phyloP scores from a whole-genome alignment of 2,329 filamentous ascomycete genomes.

The Fusarium stilboides region DNA sequence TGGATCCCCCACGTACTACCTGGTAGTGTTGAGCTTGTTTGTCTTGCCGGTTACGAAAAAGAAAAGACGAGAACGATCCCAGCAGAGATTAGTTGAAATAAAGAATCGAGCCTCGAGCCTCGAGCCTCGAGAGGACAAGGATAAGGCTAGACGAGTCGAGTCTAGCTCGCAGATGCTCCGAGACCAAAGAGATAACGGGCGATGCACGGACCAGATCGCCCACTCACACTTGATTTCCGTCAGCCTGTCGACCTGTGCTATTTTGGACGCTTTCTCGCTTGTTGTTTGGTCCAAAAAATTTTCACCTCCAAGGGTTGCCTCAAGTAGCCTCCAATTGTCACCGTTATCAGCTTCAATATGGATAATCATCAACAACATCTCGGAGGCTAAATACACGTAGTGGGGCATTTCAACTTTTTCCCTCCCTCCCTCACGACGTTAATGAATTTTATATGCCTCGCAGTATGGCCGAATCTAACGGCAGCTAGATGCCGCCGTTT shows the following conservation, averaged over 20 bases:
- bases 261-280: slow-evolving; percentile 21
- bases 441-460: slow-evolving; percentile 26
- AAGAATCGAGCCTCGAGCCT: slow-evolving; percentile 15
- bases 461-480: slow-evolving; percentile 23
- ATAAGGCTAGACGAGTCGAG: slow-evolving; percentile 17
- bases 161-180: slow-evolving; percentile 14
- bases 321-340: slow-evolving; percentile 6
- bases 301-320: slow-evolving; percentile 25
- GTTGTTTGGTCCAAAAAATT: slow-evolving; percentile 34
- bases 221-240: slow-evolving; percentile 30
- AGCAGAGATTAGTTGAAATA: slow-evolving; percentile 17
- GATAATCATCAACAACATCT: neutral
- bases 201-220: slow-evolving; percentile 40
- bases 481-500: slow-evolving; percentile 1
- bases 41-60: slow-evolving; percentile 11
- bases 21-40: slow-evolving; percentile 27
- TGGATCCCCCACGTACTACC: slow-evolving; percentile 18
- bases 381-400: slow-evolving; percentile 10
- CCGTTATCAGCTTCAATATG: slow-evolving; percentile 17
- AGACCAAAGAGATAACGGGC: slow-evolving; percentile 37
- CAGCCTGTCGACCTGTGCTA: slow-evolving; percentile 15
- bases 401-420: slow-evolving; percentile 25
- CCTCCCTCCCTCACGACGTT: slow-evolving; percentile 1
- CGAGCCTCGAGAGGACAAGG: slow-evolving; percentile 4
- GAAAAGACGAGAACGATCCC: neutral